These are phyloP conservation scores for Polysphondylium violaceum DNA, from an alignment of 78 protist species.

Conservation along the genomic window DNA sequence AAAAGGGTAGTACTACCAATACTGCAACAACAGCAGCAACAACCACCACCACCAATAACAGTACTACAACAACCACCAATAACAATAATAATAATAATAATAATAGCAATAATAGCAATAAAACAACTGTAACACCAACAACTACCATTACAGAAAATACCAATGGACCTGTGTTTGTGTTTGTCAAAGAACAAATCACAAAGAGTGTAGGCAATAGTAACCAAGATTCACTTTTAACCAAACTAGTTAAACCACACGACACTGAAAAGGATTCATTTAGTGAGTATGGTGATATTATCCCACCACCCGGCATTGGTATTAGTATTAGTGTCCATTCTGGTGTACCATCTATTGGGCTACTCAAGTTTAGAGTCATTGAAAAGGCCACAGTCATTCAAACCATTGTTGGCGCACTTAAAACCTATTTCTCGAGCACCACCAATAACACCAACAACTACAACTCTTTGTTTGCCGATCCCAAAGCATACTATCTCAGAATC, in stretches of 20 bases:
- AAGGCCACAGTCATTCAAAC: slow-evolving; percentile 69
- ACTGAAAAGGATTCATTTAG: background rate
- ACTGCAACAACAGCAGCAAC: background rate
- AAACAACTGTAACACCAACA: background rate
- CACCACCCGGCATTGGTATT: slow-evolving; percentile 49
- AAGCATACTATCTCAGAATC: slow-evolving; percentile 55
- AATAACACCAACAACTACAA: background rate
- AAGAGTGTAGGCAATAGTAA: background rate
- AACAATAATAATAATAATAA: slow-evolving; percentile 10
- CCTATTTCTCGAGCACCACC: slow-evolving; percentile 17
- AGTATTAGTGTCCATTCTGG: slow-evolving; percentile 34
- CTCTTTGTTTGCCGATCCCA: slow-evolving; percentile 36
- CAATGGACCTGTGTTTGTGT: slow-evolving; percentile 56
- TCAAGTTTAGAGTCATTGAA: slow-evolving; percentile 47
- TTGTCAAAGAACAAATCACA: slow-evolving; percentile 43
- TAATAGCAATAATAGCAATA: slow-evolving; percentile 18
- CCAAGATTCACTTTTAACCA: slow-evolving; percentile 43
- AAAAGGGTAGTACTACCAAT: slow-evolving; percentile 2
- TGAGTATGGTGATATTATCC: slow-evolving; percentile 62
- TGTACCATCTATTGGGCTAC: background rate
- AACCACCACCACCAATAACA: background rate
- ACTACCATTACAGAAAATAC: background rate
- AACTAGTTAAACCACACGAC: slow-evolving; percentile 41
- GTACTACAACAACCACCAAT: background rate
- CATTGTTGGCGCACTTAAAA: slow-evolving; percentile 35